Evolutionary conservation across 148 eudicot species (phyloP).

Genomic region (Chenopodium quinoa): DNA sequence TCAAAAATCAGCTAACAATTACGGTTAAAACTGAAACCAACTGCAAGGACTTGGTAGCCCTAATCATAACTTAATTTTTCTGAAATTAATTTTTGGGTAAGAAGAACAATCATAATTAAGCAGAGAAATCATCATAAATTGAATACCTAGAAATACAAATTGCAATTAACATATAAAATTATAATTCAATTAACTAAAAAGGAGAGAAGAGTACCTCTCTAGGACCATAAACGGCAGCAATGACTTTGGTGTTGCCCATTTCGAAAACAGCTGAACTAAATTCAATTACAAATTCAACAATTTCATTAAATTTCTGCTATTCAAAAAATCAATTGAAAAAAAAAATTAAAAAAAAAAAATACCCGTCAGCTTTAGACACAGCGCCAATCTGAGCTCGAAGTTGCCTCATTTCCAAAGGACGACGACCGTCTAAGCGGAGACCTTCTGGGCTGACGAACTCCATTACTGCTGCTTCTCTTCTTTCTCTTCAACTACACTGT

Average conservation of each 20-base stretch:
- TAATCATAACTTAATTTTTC: no score
- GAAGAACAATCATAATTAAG: no score
- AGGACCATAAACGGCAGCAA: slow-evolving; percentile 95
- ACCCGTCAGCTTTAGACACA: slow-evolving; percentile 81
- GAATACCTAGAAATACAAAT: no score
- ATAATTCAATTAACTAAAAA: neutral
- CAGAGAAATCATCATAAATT: neutral
- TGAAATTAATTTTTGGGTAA: no score
- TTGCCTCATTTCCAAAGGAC: slow-evolving; percentile 92
- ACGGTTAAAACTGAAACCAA: no score
- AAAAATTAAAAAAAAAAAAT: neutral
- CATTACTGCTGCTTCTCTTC: slow-evolving; percentile 35
- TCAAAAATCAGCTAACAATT: no score
- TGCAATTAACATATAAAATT: no score
- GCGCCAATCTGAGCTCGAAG: slow-evolving; percentile 77
- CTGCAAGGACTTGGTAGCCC: no score
- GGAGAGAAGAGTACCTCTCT: slow-evolving; percentile 58
- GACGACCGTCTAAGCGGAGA: slow-evolving; percentile 86
- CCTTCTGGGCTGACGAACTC: slow-evolving; percentile 94
- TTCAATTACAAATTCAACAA: slow-evolving; percentile 9
- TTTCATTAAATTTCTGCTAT: neutral
- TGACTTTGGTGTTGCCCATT: slow-evolving; percentile 97
- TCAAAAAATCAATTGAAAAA: neutral
- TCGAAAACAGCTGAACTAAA: slow-evolving; percentile 88
- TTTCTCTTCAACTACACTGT: neutral